Conservation (phyloP, 2,329 filamentous ascomycete species). For the Phaeosphaeria sp. region DNA sequence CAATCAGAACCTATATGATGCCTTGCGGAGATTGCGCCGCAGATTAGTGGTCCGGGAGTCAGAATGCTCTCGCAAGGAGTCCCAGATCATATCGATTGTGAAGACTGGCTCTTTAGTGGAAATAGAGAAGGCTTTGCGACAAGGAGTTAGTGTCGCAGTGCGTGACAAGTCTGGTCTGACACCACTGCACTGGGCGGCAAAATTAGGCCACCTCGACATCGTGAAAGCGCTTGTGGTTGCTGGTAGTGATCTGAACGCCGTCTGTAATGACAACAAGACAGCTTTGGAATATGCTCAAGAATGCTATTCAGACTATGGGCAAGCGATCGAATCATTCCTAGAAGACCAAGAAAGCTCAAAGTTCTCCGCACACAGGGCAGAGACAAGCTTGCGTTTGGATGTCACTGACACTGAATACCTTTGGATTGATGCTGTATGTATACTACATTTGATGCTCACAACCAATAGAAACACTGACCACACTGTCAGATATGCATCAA, state of each 20-base stretch:
- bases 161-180: neutral
- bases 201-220: neutral
- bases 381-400: neutral
- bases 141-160: neutral
- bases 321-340: neutral
- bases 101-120: neutral
- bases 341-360: neutral
- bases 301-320: neutral
- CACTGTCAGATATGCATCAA: constrained; percentile 8
- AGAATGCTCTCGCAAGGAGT: neutral
- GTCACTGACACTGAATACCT: neutral
- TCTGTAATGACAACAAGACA: neutral
- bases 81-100: neutral
- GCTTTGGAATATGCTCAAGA: neutral
- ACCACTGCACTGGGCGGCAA: neutral
- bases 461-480: neutral
- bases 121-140: neutral
- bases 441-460: neutral
- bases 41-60: neutral
- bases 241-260: neutral
- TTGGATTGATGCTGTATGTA: neutral
- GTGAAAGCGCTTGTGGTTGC: neutral
- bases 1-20: neutral
- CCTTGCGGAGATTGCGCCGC: neutral
- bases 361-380: neutral